A percentile compares a stretch with the other conserved stretches of the same genome.
phyloP scores from a whole-genome alignment of 164 flowering plant species.

The Aristolochia californica region DNA sequence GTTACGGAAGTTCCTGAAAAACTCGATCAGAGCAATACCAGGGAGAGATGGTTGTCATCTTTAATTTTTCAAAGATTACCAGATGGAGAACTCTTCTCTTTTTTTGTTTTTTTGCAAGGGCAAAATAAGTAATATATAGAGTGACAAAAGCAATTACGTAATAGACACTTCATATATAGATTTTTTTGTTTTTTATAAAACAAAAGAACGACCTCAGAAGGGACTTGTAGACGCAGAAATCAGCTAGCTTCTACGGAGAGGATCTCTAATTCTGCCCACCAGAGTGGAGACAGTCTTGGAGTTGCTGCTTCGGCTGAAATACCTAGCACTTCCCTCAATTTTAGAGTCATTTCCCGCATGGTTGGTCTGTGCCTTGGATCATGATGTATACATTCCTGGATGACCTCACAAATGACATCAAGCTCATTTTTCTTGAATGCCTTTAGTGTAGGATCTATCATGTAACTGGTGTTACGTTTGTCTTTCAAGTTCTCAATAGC shows the following conservation, averaged over 20 bases:
- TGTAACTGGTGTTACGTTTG: slow-evolving; percentile 26
- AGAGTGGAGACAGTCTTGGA: slow-evolving; percentile 82
- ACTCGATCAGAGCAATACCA: too few species aligned
- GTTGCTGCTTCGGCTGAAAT: slow-evolving; percentile 73
- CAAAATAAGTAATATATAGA: neutral
- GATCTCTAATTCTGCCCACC: slow-evolving; percentile 98
- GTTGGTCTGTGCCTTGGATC: slow-evolving; percentile 59
- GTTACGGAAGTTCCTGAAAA: too few species aligned
- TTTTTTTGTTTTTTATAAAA: neutral
- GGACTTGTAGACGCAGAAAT: slow-evolving; percentile 7
- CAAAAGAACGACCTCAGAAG: neutral
- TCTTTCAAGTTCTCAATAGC: slow-evolving; percentile 50
- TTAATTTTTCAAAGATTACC: neutral
- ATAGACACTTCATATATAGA: slow-evolving; percentile 4
- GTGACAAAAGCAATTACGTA: neutral
- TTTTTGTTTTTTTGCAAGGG: too few species aligned
- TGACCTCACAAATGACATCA: slow-evolving; percentile 57
- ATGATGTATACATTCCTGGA: slow-evolving; percentile 48
- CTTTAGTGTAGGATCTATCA: slow-evolving; percentile 69
- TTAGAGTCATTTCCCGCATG: slow-evolving; percentile 46
- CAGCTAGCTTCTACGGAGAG: slow-evolving; percentile 65
- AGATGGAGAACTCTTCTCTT: too few species aligned
- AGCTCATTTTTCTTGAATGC: slow-evolving; percentile 69
- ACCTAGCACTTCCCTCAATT: slow-evolving; percentile 44
- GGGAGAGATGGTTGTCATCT: too few species aligned